Base-by-base conservation (phyloP, 176 grass and related monocot genomes). In the Neostapfia colusana region DNA sequence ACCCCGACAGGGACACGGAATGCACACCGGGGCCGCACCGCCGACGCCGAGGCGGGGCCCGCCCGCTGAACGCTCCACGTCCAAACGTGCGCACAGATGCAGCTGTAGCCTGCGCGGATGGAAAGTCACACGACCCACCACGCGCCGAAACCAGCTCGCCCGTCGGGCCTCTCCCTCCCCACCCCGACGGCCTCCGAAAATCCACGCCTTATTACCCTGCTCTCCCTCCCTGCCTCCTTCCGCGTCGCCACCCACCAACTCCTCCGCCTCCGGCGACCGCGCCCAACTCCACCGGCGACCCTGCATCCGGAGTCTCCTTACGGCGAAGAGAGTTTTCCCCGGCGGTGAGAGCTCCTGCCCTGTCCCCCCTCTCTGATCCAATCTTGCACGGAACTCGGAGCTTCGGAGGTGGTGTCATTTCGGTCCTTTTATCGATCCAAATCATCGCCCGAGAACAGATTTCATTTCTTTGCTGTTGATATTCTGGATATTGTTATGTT, bases 21-120 rank as follows among this genome's bases (percentile, higher is more conserved):
- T 14, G 62, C 60, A 39, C 61, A 74, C 65, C 34, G 39, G 60
- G 43, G 74, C 63, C 46, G 70, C 70, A 65, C 60, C 42, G 37
- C 37, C 37, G 37, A 6, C 5, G 28, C 50, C 63, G 27, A 20
- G 13, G 5, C 44, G 51, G 54, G 39, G 34, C 45, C 67, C 55
- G n/a, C 43, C 54, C 31, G 62, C 53, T 12, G 1, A 55, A 45
- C 21, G 14, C 76, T 10, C 39, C 69, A 17, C 76, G 60, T 61
- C 81, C 73, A 70, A 49, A 60, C 83, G 76, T 50, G 40, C 31
- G n/a, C n/a, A n/a, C n/a, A n/a, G n/a, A n/a, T 50, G 31, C 80
- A 67, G 81, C 71, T 48, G 53, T 66, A 49, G 13, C 70, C 71
- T 48, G 53, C 74, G 78, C 76, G 78, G 78, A 81, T 86, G 79